Percentiles rank a stretch among this genome's conserved stretches.
Conservation (phyloP, 441 rosid genomes). For the Arabidopsis hybrid region DNA sequence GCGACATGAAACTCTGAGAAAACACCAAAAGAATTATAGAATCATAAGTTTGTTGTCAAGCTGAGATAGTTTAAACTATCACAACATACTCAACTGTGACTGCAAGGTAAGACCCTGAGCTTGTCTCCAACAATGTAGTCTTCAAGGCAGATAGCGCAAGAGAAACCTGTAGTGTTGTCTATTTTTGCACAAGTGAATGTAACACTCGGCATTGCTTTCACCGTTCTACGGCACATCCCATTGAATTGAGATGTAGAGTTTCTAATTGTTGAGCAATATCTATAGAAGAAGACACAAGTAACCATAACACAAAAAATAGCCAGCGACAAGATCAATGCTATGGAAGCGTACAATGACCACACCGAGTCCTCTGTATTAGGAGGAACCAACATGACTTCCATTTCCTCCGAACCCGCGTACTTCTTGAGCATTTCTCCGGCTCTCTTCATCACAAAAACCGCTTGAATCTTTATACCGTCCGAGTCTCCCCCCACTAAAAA, state of each 20-base stretch:
- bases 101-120: constrained; percentile 86
- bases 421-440: constrained; percentile 69
- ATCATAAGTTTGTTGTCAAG: constrained; percentile 1
- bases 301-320: constrained; percentile 73
- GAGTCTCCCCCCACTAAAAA: constrained; percentile 39
- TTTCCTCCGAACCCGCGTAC: constrained; percentile 52
- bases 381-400: constrained; percentile 65
- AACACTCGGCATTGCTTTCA: constrained; percentile 93
- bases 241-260: constrained; percentile 61
- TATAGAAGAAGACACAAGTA: constrained; percentile 74
- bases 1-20: constrained; percentile 77
- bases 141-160: constrained; percentile 93
- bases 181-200: constrained; percentile 69
- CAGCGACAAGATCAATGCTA: constrained; percentile 69
- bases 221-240: constrained; percentile 82
- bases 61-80: neutral
- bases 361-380: constrained; percentile 74
- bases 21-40: constrained; percentile 24
- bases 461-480: constrained; percentile 70
- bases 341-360: constrained; percentile 73
- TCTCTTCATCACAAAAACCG: constrained; percentile 72
- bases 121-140: constrained; percentile 88
- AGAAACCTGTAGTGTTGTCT: constrained; percentile 73
- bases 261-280: constrained; percentile 63
- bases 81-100: constrained; percentile 61